Conservation (phyloP, 2,329 filamentous ascomycete species). For the Beauveria asiatica region DNA sequence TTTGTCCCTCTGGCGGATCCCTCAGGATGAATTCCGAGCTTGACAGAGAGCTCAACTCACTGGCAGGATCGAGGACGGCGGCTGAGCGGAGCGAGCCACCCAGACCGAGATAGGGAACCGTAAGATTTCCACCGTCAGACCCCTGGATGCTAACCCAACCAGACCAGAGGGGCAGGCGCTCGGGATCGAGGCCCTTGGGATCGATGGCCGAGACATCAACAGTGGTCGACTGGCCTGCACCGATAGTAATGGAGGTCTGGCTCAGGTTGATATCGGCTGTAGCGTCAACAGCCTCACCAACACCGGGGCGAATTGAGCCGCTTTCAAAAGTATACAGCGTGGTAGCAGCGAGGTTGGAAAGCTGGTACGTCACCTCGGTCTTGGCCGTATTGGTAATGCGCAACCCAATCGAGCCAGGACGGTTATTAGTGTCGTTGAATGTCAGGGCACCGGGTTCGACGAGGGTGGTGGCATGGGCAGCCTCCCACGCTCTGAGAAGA, state of each 20-base stretch:
- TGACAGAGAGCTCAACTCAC: neutral
- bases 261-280: conserved; percentile 5
- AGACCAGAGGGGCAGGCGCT: conserved; percentile 12
- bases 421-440: conserved; percentile 12
- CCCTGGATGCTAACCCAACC: conserved; percentile 10
- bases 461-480: conserved; percentile 2
- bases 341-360: neutral
- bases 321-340: neutral
- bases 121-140: conserved; percentile 10
- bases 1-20: neutral
- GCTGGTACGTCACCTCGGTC: neutral
- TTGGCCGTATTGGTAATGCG: neutral
- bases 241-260: conserved; percentile 4
- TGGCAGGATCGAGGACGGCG: neutral
- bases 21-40: neutral
- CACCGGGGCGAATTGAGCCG: neutral
- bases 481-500: conserved; percentile 10
- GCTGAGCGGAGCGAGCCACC: neutral
- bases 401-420: neutral
- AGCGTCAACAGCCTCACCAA: neutral
- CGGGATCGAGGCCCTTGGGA: neutral
- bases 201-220: neutral
- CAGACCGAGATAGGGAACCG: conserved; percentile 11
- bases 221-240: neutral
- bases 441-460: conserved; percentile 7